Percentiles rank a stretch among this genome's conserved stretches.
Conservation (phyloP, 352 stramenopile genomes). For the Hyaloperonospora brassicae region DNA sequence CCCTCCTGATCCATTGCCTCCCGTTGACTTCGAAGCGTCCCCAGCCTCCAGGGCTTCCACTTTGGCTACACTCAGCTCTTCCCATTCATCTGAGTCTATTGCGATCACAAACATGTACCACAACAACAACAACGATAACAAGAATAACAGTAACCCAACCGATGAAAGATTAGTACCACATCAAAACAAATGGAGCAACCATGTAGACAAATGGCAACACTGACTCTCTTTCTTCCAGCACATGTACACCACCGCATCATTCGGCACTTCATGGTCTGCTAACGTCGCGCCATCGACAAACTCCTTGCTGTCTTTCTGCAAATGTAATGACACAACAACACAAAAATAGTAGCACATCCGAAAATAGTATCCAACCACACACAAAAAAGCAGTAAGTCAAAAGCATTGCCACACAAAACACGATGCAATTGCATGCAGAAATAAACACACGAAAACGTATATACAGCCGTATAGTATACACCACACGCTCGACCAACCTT, state of each 20-base stretch:
- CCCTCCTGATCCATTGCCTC: conserved; percentile 9
- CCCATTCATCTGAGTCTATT: conserved; percentile 69
- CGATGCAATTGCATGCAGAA: conserved; percentile 5
- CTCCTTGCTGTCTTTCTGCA: conserved; percentile 64
- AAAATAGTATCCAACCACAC: too few relatives aligned
- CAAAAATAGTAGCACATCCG: too few relatives aligned
- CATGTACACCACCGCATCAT: conserved; percentile 80
- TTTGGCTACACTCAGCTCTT: conserved; percentile 67
- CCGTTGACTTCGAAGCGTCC: conserved; percentile 9
- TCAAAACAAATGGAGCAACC: conserved; percentile 1
- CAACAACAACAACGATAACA: background rate
- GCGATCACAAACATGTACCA: background rate
- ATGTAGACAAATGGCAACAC: conserved; percentile 9
- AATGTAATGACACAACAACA: background rate
- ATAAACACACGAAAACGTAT: conserved; percentile 2
- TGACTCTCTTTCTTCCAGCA: conserved; percentile 85
- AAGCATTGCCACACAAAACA: background rate
- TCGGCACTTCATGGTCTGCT: conserved; percentile 75
- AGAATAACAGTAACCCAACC: background rate
- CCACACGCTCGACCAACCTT: conserved; percentile 35
- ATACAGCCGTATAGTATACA: too few relatives aligned
- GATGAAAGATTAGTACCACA: too few relatives aligned
- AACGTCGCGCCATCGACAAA: conserved; percentile 71
- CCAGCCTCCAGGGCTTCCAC: conserved; percentile 37
- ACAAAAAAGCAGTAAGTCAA: too few relatives aligned